Evolutionary conservation across 1,284 basidiomycete species (phyloP).

Genomic region (Sanghuangporus weigelae): DNA sequence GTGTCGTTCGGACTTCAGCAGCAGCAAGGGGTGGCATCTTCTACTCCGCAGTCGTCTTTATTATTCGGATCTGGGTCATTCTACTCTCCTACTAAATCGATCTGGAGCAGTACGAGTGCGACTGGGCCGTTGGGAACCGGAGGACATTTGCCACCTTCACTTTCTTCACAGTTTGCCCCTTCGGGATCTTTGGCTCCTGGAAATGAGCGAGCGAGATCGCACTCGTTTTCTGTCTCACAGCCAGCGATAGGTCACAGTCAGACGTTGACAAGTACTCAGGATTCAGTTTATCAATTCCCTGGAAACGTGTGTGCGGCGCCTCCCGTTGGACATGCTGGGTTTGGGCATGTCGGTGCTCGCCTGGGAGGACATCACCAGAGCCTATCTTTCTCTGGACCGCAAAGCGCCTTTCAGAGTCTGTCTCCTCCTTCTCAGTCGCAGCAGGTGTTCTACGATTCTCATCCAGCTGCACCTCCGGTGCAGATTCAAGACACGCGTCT

Average conservation of each 20-base stretch:
- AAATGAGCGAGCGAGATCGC: conserved; percentile 10
- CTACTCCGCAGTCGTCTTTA: conserved; percentile 24
- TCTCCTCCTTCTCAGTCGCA: neutral
- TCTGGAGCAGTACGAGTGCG: conserved; percentile 24
- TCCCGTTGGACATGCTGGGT: neutral
- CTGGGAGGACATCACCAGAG: conserved; percentile 1
- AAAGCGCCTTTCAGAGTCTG: neutral
- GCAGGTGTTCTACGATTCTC: conserved; percentile 6
- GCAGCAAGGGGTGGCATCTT: conserved; percentile 19
- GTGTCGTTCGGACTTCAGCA: neutral
- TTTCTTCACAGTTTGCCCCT: neutral
- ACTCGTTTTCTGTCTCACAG: conserved; percentile 7
- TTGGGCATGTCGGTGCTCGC: neutral
- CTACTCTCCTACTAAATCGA: conserved; percentile 23
- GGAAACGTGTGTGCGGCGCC: neutral
- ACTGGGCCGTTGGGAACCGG: neutral
- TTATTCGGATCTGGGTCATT: conserved; percentile 28
- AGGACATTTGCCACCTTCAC: neutral
- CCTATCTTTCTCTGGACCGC: neutral
- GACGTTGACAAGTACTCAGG: neutral
- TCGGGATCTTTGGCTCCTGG: neutral
- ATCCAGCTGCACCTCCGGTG: neutral
- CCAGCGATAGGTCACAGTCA: neutral
- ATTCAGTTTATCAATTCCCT: neutral
- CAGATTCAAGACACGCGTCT: neutral